Evolutionary conservation across 2,329 filamentous ascomycete species (phyloP), one percentile per base, ranked within the genome.

Genomic region (Tolypocladium inflatum): DNA sequence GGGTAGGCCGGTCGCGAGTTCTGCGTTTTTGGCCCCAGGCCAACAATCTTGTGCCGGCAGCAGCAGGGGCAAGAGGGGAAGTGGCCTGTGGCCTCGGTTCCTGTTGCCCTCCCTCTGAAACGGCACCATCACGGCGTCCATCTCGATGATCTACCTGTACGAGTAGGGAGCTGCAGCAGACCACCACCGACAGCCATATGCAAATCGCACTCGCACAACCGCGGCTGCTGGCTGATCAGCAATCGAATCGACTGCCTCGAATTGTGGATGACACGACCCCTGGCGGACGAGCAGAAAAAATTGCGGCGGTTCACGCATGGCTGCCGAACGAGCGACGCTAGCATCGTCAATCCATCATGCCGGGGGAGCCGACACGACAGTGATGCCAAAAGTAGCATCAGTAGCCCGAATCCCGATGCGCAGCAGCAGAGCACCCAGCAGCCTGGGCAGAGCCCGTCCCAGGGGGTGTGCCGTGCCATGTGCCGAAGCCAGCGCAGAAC

Each of bases 251-350:
- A 39, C 39, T n/a, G 53, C 53, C 26, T 19, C n/a, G 37, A 26
- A 11, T 42, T 41, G 53, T 41, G 53, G 23, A 26, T 54, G 35
- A 43, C 53, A 39, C n/a, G 13, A 26, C 35, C 52, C n/a, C 35
- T 54, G 37, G 52, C 21, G 13, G 38, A 41, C 17, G 30, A 17
- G 15, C 19, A 10, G 17, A 51, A n/a, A 21, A 52, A 52, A 13
- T 52, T 19, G 30, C n/a, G 11, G 30, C 30, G 48, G 45, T 15
- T 19, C 7, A 15, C 23, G 17, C 17, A 35, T 35, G 30, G 39
- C 42, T 54, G 37, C 55, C 53, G 63, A 62, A 65, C 61, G 63
- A 64, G 61, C 57, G 54, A 39, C 58, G 58, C 64, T 64, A 65
- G 61, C 55, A 61, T 60, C 58, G 50, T 54, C 48, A 41, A 57